These are phyloP conservation scores for Camillea tinctor DNA, from an alignment of 2,329 filamentous ascomycete genomes.

Conservation along the genomic window DNA sequence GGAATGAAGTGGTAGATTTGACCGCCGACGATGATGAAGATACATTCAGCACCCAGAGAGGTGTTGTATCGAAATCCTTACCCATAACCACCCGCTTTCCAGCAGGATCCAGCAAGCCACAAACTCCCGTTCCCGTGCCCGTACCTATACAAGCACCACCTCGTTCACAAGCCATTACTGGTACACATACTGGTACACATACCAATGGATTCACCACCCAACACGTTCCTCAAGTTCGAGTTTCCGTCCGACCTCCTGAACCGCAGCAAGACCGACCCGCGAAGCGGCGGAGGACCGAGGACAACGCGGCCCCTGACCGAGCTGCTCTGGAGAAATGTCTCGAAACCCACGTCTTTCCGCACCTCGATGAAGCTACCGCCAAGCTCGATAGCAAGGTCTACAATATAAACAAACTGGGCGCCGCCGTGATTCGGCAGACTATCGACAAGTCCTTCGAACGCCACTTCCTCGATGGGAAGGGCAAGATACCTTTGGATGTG, in stretches of 20 bases:
- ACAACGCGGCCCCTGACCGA: conserved; percentile 1
- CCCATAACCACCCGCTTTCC: neutral
- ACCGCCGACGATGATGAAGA: conserved; percentile 16
- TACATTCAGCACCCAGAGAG: neutral
- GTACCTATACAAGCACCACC: too few species aligned
- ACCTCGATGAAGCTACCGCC: conserved; percentile 23
- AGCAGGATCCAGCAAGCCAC: neutral
- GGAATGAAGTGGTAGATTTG: conserved; percentile 16
- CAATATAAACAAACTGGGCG: conserved; percentile 24
- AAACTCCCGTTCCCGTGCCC: too few species aligned
- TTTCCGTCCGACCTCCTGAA: neutral
- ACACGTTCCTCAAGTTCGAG: neutral
- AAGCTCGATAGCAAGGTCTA: conserved; percentile 16
- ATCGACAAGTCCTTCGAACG: conserved; percentile 24
- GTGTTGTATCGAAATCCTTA: neutral
- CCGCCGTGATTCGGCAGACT: conserved; percentile 19
- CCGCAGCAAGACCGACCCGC: neutral
- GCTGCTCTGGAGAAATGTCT: conserved; percentile 21
- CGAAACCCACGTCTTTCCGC: conserved; percentile 28
- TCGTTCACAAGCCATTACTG: too few species aligned
- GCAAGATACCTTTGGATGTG: conserved; percentile 14
- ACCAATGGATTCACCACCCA: neutral
- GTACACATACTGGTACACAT: too few species aligned
- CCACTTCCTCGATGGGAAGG: conserved; percentile 19
- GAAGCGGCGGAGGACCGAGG: conserved; percentile 16